Evolutionary conservation across 2,329 filamentous ascomycete species (phyloP).

Genomic region (Colletotrichum sp.): DNA sequence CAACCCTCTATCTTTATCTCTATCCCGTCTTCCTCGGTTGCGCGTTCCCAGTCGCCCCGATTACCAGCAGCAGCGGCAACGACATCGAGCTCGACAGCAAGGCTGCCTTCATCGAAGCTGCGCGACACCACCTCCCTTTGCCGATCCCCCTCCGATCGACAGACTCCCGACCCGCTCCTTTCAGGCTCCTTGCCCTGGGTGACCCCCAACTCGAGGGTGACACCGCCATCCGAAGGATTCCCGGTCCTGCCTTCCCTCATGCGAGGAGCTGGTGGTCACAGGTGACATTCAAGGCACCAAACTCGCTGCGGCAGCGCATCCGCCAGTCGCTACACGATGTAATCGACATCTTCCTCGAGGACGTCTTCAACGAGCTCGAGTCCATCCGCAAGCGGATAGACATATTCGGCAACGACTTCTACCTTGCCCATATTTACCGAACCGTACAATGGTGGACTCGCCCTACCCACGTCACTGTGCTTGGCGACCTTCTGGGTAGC

Average conservation of each 20-base stretch:
- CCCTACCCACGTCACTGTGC: slow-evolving; percentile 85
- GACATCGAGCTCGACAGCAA: slow-evolving; percentile 14
- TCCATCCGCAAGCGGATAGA: slow-evolving; percentile 81
- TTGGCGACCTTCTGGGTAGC: slow-evolving; percentile 91
- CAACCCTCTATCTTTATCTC: slow-evolving; percentile 81
- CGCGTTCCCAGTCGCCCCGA: slow-evolving; percentile 69
- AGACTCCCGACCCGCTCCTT: slow-evolving; percentile 62
- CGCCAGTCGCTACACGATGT: slow-evolving; percentile 61
- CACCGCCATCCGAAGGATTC: slow-evolving; percentile 72
- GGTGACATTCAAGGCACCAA: slow-evolving; percentile 48
- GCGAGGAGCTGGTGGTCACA: slow-evolving; percentile 50
- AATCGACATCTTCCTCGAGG: slow-evolving; percentile 66
- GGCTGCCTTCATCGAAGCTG: slow-evolving; percentile 42
- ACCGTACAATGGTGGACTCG: slow-evolving; percentile 81
- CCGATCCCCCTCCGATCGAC: slow-evolving; percentile 25
- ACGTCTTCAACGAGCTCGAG: slow-evolving; percentile 70
- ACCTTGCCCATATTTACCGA: slow-evolving; percentile 90
- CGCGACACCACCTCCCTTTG: slow-evolving; percentile 30
- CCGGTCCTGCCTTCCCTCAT: slow-evolving; percentile 59
- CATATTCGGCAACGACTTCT: slow-evolving; percentile 91
- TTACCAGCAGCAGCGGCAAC: neutral
- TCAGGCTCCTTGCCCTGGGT: slow-evolving; percentile 84
- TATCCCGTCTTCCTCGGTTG: slow-evolving; percentile 84
- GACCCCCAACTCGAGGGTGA: slow-evolving; percentile 96
- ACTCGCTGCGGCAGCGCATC: slow-evolving; percentile 56